Evolutionary conservation across 2,329 filamentous ascomycete species (phyloP).

Genomic region (Hypoxylon sp.): DNA sequence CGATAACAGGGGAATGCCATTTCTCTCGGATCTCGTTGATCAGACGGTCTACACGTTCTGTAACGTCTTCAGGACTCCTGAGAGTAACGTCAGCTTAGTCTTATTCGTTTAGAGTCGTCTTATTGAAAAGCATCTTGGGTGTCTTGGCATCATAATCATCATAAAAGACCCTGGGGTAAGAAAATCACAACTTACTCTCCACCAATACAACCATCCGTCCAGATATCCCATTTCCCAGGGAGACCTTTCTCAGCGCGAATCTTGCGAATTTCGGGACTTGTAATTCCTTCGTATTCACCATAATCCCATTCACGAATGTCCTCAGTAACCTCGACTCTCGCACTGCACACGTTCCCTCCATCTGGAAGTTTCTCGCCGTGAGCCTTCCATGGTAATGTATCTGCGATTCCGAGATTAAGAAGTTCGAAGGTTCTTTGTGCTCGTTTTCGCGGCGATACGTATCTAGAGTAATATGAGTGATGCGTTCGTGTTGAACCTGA

Average conservation of each 20-base stretch:
- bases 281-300: constrained; percentile 85
- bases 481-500: too few species aligned
- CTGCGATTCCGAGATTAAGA: constrained; percentile 75
- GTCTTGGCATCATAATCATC: too few species aligned
- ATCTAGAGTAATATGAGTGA: constrained; percentile 56
- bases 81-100: constrained; percentile 4
- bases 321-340: constrained; percentile 72
- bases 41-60: constrained; percentile 74
- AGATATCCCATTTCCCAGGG: constrained; percentile 78
- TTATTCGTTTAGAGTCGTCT: background rate
- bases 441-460: constrained; percentile 85
- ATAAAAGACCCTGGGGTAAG: too few species aligned
- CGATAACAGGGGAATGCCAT: constrained; percentile 70
- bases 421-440: constrained; percentile 92
- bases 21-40: constrained; percentile 77
- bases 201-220: constrained; percentile 85
- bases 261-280: constrained; percentile 71
- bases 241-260: constrained; percentile 65
- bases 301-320: constrained; percentile 89
- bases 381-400: constrained; percentile 74
- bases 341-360: constrained; percentile 59
- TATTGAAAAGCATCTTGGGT: too few species aligned
- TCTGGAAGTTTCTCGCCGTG: constrained; percentile 52
- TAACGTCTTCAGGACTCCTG: constrained; percentile 77
- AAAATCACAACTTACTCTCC: constrained; percentile 70